phyloP scores from a whole-genome alignment of 176 grass and related monocot species.

The Oryza meyeriana region DNA sequence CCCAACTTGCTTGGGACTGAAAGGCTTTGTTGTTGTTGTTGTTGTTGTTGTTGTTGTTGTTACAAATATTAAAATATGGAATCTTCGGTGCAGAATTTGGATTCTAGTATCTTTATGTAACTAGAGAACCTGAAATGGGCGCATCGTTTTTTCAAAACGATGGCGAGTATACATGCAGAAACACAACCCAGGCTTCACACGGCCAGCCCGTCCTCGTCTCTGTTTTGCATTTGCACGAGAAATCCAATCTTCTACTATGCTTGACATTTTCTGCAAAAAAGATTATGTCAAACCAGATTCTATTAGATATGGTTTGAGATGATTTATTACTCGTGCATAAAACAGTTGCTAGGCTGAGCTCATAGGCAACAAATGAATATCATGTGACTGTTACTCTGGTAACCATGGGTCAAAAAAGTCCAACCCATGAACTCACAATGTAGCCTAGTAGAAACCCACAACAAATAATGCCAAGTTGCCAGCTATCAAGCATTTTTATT shows the following conservation, averaged over 20 bases:
- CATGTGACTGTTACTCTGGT: background rate
- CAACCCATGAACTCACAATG: background rate
- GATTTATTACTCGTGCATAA: constrained; percentile 12
- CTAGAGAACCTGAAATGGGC: constrained; percentile 79
- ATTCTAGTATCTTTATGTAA: constrained; percentile 6
- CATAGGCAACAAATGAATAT: background rate
- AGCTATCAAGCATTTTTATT: background rate
- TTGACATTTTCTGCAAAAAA: constrained; percentile 98
- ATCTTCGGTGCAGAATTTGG: background rate
- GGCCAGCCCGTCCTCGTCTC: constrained; percentile 87
- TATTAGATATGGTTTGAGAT: constrained; percentile 17
- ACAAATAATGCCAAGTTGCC: background rate
- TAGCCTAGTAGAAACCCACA: background rate
- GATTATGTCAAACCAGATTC: constrained; percentile 5
- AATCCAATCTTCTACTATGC: constrained; percentile 99
- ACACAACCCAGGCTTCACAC: constrained; percentile 85
- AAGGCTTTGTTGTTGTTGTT: too few species aligned
- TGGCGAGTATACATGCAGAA: constrained; percentile 87
- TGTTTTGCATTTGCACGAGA: constrained; percentile 95
- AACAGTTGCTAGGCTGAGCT: background rate
- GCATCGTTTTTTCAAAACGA: constrained; percentile 82
- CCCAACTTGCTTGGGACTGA: too few species aligned
- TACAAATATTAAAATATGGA: background rate
- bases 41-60: too few species aligned
- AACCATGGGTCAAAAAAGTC: background rate